Base-by-base conservation (phyloP, 768 basidiomycete species). In the Tylopilus subfusipes region DNA sequence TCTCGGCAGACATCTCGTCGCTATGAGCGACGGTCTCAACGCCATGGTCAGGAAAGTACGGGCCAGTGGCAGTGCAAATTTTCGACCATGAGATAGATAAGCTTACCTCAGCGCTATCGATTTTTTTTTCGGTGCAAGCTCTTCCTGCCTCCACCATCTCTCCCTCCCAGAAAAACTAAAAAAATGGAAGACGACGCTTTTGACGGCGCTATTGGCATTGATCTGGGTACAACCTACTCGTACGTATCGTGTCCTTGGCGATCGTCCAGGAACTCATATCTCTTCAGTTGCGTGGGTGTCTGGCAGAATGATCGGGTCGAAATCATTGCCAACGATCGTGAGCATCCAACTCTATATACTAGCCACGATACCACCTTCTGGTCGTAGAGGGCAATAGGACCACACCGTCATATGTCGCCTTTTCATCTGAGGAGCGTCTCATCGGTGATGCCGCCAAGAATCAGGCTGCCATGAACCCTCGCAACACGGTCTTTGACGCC, bases 281-380 rank as follows among this genome's bases (percentile, higher is more conserved):
- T 64, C 49, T 66, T 34, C 64, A 96, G 93, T 45, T 98, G 95
- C 73, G 96, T 98, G 65, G 96, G 93, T 79, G 94, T 98, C 69
- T 98, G 95, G 95, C 93, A 96, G 83, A 94, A 97, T 75, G 96
- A 98, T 83, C 93, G 96, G 68, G 95, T 98, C 67, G 95, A 98
- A 76, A 98, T 98, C 80, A 98, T 98, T 72, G 88, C 92, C 78
- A 94, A 94, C 68, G 92, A 94, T 82, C 92, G 89, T 92, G 64
- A 74, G 90, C 79, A 45, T 50, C 14, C 34, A 42, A 52, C 53
- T 50, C 50, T 11, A 47, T 14, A 18, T 44, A 13, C 24, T 12
- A 18, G 18, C 18, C 30, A 25, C 50, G 21, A 47, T 49, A 44
- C 42, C 29, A 34, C 56, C 49, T 25, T 38, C 24, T 49, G 25